Base-by-base conservation (phyloP, 495 filamentous ascomycete genomes). In the Neurospora sp. region DNA sequence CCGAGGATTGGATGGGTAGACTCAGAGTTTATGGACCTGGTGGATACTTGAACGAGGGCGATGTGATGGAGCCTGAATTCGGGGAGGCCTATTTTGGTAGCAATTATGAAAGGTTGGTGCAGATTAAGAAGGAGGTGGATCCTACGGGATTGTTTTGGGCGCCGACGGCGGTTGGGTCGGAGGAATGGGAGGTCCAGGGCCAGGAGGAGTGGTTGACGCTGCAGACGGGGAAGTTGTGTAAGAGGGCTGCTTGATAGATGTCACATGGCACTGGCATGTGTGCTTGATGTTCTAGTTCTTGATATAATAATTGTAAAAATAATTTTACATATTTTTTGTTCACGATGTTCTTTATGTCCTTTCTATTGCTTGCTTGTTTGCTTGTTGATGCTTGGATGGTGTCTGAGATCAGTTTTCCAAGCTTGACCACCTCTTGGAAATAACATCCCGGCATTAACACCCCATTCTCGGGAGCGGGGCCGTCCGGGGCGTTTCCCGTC, bases 1-100 rank as follows among this genome's bases (percentile, higher is more conserved):
- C 81, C 2, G 81, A 81, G 2, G 69, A 78, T 53, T 78, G 75
- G 76, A 74, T 74, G 69, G 71, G 40, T 3, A 65, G 73, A 6
- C 40, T 78, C 5, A 44, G 72, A 22, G 53, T 35, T 3, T 65
- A 65, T 65, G 82, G 81, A 1, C 80, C 81, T 0, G 86, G 85
- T 0, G 84, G 79, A 0, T 88, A 88, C 42, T 38, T 83, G 0
- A 86, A 83, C 61, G 86, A 89, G 79, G 83, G 78, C 37, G 87
- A 91, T 77, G 79, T 87, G n/a, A 81, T 86, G 69, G 89, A 92
- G 78, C 89, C 90, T 0, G 77, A 89, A 69, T 92, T 88, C 81
- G 86, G 89, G 69, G 81, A 85, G 75, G 84, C 87, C 0, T 93
- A 90, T 80, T 93, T 86, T 65, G 90, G 83, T 5, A 72, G 10